phyloP scores from a whole-genome alignment of 1,139 yeast genomes.

The Geotrichum macrosporum region DNA sequence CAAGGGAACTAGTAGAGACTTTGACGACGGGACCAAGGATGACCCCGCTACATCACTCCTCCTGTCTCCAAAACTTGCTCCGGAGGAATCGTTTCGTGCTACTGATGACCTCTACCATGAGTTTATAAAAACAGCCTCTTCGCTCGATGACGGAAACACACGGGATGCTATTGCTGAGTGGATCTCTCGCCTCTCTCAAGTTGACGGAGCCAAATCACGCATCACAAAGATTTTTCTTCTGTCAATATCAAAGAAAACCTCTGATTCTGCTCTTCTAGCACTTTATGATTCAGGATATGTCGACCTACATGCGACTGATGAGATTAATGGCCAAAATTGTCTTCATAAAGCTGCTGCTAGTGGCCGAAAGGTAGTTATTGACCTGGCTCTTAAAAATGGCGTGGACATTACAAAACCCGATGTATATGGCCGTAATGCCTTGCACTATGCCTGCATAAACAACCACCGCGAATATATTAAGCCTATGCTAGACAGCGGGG shows the following conservation, averaged over 20 bases:
- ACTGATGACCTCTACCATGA: slow-evolving; percentile 62
- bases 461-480: slow-evolving; percentile 36
- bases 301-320: slow-evolving; percentile 42
- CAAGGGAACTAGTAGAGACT: slow-evolving; percentile 17
- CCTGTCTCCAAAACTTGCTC: slow-evolving; percentile 2
- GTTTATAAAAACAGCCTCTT: slow-evolving; percentile 56
- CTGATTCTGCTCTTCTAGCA: slow-evolving; percentile 42
- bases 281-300: slow-evolving; percentile 41
- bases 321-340: slow-evolving; percentile 42
- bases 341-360: slow-evolving; percentile 47
- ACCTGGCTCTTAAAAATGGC: slow-evolving; percentile 35
- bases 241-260: slow-evolving; percentile 49
- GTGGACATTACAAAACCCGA: slow-evolving; percentile 48
- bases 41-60: not conserved
- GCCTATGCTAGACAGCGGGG: slow-evolving; percentile 37
- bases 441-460: slow-evolving; percentile 73
- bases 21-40: too few relatives aligned
- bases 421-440: slow-evolving; percentile 72
- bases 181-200: slow-evolving; percentile 51
- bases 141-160: slow-evolving; percentile 34
- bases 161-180: slow-evolving; percentile 36
- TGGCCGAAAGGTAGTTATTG: slow-evolving; percentile 39
- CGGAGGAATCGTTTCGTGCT: slow-evolving; percentile 14
- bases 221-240: slow-evolving; percentile 62
- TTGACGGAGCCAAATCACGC: slow-evolving; percentile 44